Evolutionary conservation across 2,329 filamentous ascomycete species (phyloP), one percentile per base, ranked within the genome.

Genomic region (Sclerotinia minor): DNA sequence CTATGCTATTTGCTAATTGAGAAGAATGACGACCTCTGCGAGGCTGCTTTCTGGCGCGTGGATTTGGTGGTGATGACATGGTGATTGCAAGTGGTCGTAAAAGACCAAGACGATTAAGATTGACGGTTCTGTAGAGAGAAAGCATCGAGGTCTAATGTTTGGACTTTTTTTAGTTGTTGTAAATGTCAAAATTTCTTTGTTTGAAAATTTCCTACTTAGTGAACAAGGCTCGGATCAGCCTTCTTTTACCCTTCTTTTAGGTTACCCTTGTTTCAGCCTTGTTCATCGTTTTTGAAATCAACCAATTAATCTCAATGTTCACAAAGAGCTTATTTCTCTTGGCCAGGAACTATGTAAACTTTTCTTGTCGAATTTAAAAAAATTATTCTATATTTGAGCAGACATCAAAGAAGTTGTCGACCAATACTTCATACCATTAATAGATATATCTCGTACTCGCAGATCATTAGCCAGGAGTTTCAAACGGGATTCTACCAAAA

Each of bases 11-110:
- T 61, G 58, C 58, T 49, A 61, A 49, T 29, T 49, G 44, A 49
- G 44, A 61, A 35, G 44, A 61, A 61, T 49, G 32, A 35, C 44
- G 58, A 50, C 45, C 59, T 50, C 45, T 61, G n/a, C 59, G 45
- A 50, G 59, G 45, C 24, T 61, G 59, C 59, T 50, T 61, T 50
- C 59, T 61, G n/a, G 59, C 59, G 47, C 45, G 47, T 13, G 59
- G 59, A 24, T 61, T 50, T 50, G 59, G 45, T 50, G 45, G 29
- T 9, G 59, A 50, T n/a, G 49, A 57, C 49, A 65, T 65, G 19
- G 63, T 24, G 45, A 65, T 47, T 57, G 38, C 19, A 24, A 58
- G 38, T 15, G 52, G 26, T 35, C 52, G 63, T 47, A 53, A 8
- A 47, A 65, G 21, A 24, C 59, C 45, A 50, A 50, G 29, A 9